Evolutionary conservation across 805 yeast species (phyloP), one percentile per base, ranked within the genome.

Genomic region (Clavispora fructus): DNA sequence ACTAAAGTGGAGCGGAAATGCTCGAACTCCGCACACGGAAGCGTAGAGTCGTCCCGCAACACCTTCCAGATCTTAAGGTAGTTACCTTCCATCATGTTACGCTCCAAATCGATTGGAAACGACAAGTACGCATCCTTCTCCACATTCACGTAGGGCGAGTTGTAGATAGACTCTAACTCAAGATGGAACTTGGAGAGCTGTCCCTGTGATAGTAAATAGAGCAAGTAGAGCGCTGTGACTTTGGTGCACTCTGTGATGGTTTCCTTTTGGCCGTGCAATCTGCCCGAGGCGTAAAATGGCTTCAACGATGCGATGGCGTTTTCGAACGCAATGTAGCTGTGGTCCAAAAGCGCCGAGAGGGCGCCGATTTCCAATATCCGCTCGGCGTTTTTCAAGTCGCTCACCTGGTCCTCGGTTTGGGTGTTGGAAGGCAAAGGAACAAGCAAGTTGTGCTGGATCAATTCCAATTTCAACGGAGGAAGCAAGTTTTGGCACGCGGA

Each of bases 31-130:
- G 82, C 79, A 53, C 82, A 77, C 26, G 84, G 83, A 53, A 83
- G 81, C 58, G 69, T 70, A 33, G 68, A 56, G 45, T 73, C 72
- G 49, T 80, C 78, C 43, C 83, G 80, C 52, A 86, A 75, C 45
- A 87, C 75, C 55, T 80, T 83, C 85, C 94, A 87, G 40, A 91
- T 92, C 65, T 87, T 87, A 65, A 89, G 94, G 67, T 91, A 94
- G 53, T 92, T 86, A 38, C 99, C 99, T 68, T 94, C 98, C 85
- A 92, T 89, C 54, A 94, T 78, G 85, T 95, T 88, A 54, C 87
- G 83, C 64, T 94, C 98, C 57, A 94, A 81, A 55, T 83, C 82
- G 44, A 92, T 83, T 23, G 98, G 98, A 63, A 90, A 90, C 41
- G 80, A 78, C 55, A 92, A 72, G 62, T 76, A 87, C 54, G 76